These are phyloP conservation scores for Hanseniaspora gamundiae DNA, from an alignment of 1,139 yeast species.

Conservation along the genomic window DNA sequence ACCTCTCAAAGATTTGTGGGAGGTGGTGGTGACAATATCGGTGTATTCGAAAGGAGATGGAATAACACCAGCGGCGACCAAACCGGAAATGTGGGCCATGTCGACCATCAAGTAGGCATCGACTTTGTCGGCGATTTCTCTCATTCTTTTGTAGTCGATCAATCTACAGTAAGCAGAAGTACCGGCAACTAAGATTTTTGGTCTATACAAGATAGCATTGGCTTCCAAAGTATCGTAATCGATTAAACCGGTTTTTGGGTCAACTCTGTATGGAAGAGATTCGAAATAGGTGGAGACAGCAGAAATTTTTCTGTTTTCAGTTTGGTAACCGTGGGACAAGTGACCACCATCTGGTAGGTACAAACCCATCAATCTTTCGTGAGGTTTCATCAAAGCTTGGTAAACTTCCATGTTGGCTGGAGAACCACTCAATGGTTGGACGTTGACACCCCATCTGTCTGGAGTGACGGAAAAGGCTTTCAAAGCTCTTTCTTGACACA, in stretches of 20 bases:
- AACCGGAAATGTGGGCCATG: slow-evolving; percentile 97
- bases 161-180: slow-evolving; percentile 94
- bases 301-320: slow-evolving; percentile 88
- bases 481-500: slow-evolving; percentile 90
- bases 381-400: slow-evolving; percentile 89
- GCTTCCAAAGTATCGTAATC: slow-evolving; percentile 91
- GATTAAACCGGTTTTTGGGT: slow-evolving; percentile 82
- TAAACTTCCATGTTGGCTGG: slow-evolving; percentile 96
- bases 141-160: slow-evolving; percentile 91
- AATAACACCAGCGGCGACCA: slow-evolving; percentile 90
- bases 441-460: slow-evolving; percentile 95
- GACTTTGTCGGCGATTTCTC: slow-evolving; percentile 90
- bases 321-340: slow-evolving; percentile 95
- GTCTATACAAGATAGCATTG: slow-evolving; percentile 83
- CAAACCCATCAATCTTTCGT: slow-evolving; percentile 92
- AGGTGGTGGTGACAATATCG: slow-evolving; percentile 95
- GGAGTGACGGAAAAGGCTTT: slow-evolving; percentile 71
- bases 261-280: slow-evolving; percentile 96
- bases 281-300: slow-evolving; percentile 94
- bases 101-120: slow-evolving; percentile 95
- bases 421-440: slow-evolving; percentile 90
- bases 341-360: slow-evolving; percentile 98
- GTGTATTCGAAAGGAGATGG: slow-evolving; percentile 95
- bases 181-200: slow-evolving; percentile 93
- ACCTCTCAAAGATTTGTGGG: slow-evolving; percentile 96